Conservation (phyloP, 129 eudicot species). For the Escallonia herrerae region DNA sequence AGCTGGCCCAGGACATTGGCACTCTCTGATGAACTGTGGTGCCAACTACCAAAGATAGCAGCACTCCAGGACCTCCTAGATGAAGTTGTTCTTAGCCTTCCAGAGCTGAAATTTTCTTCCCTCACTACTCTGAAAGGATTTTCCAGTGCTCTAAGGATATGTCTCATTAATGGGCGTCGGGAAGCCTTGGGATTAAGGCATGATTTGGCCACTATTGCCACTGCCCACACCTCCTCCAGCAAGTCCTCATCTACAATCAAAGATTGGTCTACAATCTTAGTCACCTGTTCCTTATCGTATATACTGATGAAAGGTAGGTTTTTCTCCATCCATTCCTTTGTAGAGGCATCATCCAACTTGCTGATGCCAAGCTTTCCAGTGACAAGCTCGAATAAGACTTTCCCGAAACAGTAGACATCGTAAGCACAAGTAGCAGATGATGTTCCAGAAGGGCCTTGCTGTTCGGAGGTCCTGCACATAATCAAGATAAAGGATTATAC, state of each 20-base stretch:
- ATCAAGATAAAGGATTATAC: slow-evolving; percentile 12
- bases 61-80: slow-evolving; percentile 69
- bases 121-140: slow-evolving; percentile 79
- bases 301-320: slow-evolving; percentile 43
- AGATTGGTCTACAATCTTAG: slow-evolving; percentile 57
- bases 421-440: slow-evolving; percentile 52
- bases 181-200: slow-evolving; percentile 71
- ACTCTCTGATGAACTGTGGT: slow-evolving; percentile 62
- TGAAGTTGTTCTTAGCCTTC: slow-evolving; percentile 51
- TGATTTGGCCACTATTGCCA: slow-evolving; percentile 81
- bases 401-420: slow-evolving; percentile 81
- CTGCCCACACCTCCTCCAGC: slow-evolving; percentile 84
- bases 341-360: slow-evolving; percentile 29
- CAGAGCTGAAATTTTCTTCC: slow-evolving; percentile 62
- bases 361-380: slow-evolving; percentile 79
- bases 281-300: slow-evolving; percentile 52
- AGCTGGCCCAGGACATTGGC: slow-evolving; percentile 27
- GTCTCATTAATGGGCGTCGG: slow-evolving; percentile 69
- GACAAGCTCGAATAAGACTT: slow-evolving; percentile 76
- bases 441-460: slow-evolving; percentile 43
- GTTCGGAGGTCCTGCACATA: slow-evolving; percentile 45
- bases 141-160: slow-evolving; percentile 69
- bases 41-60: slow-evolving; percentile 79
- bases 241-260: slow-evolving; percentile 75
- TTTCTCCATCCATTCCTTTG: slow-evolving; percentile 60